Base-by-base conservation (phyloP, 345 rosid genomes). In the Moringa oleifera region DNA sequence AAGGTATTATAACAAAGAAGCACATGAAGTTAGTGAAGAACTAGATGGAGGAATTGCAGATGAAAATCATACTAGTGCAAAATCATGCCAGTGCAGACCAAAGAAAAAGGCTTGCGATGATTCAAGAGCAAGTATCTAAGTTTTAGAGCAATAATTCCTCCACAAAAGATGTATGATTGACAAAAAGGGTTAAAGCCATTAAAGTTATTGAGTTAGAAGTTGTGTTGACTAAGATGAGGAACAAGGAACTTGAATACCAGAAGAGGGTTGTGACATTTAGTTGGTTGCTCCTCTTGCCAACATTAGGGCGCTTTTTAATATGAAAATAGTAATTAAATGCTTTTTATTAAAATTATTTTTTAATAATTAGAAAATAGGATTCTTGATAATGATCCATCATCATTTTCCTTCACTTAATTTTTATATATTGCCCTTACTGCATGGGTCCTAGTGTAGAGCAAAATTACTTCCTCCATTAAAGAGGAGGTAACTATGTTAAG, bases 201-300 rank as follows among this genome's bases (percentile, higher is more conserved):
- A 41, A 59, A 49, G 59, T 25, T 18, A 22, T 51, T 46, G 68
- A 68, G 58, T 19, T 75, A 20, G 66, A 71, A 51, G 58, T 31
- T 25, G 6, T 60, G 36, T 53, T 37, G 71, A 51, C 69, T 69
- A 70, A 41, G 19, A 64, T 75, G 68, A 49, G 25, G 59, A 81
- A 73, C 63, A 71, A 58, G 63, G 77, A 75, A 50, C 73, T 81
- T 33, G 69, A 75, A 59, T 54, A 73, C 4, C 75, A 78, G 65
- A 73, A 67, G 64, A 69, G 83, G 53, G 82, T 73, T 50, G 18
- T 75, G 49, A 52, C 46, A 13, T 19, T 73, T 20, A 68, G 59
- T 58, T 78, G 49, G 55, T 55, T 58, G 62, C 56, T 46, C 65
- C 79, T 51, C 58, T 41, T 49, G 73, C 58, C 3, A 69, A 52